Evolutionary conservation across 2,329 filamentous ascomycete species (phyloP), one percentile per base, ranked within the genome.

Genomic region (Ophiostoma sp.): DNA sequence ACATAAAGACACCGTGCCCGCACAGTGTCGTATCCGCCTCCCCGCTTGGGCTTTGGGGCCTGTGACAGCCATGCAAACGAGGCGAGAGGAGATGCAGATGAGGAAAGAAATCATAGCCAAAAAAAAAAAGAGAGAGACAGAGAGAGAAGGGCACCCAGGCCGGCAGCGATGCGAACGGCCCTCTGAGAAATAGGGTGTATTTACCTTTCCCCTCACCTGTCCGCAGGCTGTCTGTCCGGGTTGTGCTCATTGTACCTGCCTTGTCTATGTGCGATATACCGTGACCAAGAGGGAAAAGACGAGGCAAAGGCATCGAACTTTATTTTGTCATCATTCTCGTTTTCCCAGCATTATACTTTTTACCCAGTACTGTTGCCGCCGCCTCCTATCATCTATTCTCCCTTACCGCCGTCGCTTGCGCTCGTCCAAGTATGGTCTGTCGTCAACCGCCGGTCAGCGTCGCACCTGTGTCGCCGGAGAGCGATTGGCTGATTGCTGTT

Each of bases 21-120:
- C 74, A 75, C 72, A 69, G 70, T 74, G 72, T 71, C 59, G 55
- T 50, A 75, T 28, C 48, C 33, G n/a, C 5, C 28, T 22, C 31
- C 22, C 69, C 57, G 63, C 69, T 70, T 59, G 42, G 36, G 39
- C 28, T 33, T 11, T 36, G 15, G 2, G 15, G 55, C 55, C 55
- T 59, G 28, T 33, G 55, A 59, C 17, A n/a, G 57, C n/a, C 61
- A 64, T 59, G 28, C 25, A 17, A 33, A 33, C 28, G 25, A 59
- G 28, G 50, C 22, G 50, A 59, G 36, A 52, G 25, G 12, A 22
- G 3, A 39, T 4, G 28, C 12, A 39, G 17, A 61, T n/a, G 39
- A 36, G 36, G 33, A 69, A 48, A 39, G 52, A 66, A 17, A 66
- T 0, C 36, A 45, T 31, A 19, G 31, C 7, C 6, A 42, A 42